Evolutionary conservation across 2,329 filamentous ascomycete species (phyloP).

Genomic region (Aureobasidium sp.): DNA sequence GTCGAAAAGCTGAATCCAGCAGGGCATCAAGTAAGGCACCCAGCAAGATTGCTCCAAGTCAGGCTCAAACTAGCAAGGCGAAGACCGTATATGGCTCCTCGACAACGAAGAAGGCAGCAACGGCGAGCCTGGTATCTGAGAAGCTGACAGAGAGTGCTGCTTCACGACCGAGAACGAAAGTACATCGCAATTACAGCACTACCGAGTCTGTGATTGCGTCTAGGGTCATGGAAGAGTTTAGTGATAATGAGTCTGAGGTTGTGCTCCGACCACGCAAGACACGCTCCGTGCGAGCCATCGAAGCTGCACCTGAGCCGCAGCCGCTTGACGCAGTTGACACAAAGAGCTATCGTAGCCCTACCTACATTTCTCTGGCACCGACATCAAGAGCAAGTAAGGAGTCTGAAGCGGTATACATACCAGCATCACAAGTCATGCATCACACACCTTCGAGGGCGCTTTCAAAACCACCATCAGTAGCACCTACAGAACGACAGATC

Average conservation of each 20-base stretch:
- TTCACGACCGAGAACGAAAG: constrained; percentile 1
- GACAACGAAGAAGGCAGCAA: constrained; percentile 13
- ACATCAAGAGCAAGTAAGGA: not conserved
- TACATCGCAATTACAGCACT: constrained; percentile 33
- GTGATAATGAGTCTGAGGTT: constrained; percentile 27
- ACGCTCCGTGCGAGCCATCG: constrained; percentile 30
- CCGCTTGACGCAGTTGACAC: constrained; percentile 17
- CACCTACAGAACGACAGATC: constrained; percentile 18
- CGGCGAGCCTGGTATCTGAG: constrained; percentile 16
- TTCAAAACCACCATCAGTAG: constrained; percentile 20
- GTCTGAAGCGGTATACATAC: not conserved
- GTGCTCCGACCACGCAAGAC: constrained; percentile 14
- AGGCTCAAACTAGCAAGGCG: constrained; percentile 19
- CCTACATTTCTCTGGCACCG: constrained; percentile 25
- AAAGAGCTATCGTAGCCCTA: constrained; percentile 30
- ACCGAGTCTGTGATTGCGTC: constrained; percentile 27
- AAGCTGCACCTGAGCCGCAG: constrained; percentile 23
- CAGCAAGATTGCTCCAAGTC: constrained; percentile 21
- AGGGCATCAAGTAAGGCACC: constrained; percentile 9
- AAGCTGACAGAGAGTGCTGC: not conserved
- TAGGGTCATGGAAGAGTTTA: constrained; percentile 18
- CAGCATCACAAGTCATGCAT: not conserved
- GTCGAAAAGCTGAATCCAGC: constrained; percentile 13
- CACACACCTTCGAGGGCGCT: not conserved
- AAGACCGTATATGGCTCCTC: constrained; percentile 13